Evolutionary conservation across 306 rosid species (phyloP), one percentile per base, ranked within the genome.

Genomic region (Cicer yamashitae): DNA sequence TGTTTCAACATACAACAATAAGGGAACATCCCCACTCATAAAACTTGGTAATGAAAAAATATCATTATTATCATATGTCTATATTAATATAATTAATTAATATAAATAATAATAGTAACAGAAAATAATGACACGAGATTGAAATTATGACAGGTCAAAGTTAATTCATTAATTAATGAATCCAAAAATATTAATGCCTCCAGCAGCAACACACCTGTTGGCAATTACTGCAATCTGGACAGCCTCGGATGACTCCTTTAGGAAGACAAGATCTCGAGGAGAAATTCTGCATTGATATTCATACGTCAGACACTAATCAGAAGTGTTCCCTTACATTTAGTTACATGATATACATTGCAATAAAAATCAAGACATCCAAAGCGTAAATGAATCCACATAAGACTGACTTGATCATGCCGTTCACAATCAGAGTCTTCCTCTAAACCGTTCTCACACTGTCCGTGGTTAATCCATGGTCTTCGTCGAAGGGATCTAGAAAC

Each of bases 161-260:
- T 64, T 54, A 10, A 56, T 56, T 48, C 60, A 71, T 72, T 20
- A 72, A 70, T 83, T 67, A 17, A 75, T 11, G 22, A 77, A 17
- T 67, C 17, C 7, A 47, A 25, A 18, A 65, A 71, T 47, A 11
- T 58, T 60, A 80, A 61, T 11, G 68, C 59, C 1, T 7, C 74
- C 13, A 30, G 48, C 40, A 72, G 45, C 64, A 63, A 58, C 64
- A 51, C 54, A 77, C 99, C 99, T 92, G 92, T 88, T 92, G 99
- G 82, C 98, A 96, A 81, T 75, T 75, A 65, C 52, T 80, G 82
- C 99, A 96, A 56, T 90, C 91, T 7, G 96, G 87, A 88, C 98
- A 96, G 43, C 99, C 99, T 6, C 98, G 96, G 69, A 90, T 67
- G 56, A 96, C 98, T 75, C 99, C 99, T 84, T 73, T 88, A 17